Percentiles rank a stretch among this genome's conserved stretches.
Evolutionary conservation across 495 filamentous ascomycete species (phyloP).

Genomic region (Daldinia bambusicola): DNA sequence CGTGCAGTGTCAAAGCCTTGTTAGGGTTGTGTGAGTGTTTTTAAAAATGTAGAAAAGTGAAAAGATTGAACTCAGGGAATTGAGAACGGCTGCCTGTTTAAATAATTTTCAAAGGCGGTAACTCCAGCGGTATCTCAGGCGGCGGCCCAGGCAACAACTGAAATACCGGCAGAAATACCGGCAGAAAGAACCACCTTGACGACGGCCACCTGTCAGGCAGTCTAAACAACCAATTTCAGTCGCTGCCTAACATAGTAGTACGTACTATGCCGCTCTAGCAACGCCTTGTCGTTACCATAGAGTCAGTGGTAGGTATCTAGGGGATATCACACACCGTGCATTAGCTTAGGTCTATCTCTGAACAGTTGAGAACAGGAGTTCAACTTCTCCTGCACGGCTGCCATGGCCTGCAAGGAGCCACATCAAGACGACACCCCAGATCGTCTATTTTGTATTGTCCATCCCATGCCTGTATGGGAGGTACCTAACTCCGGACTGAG

Average conservation of each 20-base stretch:
- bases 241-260: background rate
- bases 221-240: background rate
- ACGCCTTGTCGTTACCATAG: background rate
- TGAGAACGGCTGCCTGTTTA: background rate
- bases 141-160: background rate
- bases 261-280: background rate
- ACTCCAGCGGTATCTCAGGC: background rate
- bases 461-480: slow-evolving; percentile 34
- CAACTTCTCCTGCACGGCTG: slow-evolving; percentile 17
- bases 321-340: background rate
- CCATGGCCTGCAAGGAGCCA: slow-evolving; percentile 32
- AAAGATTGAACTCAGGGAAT: background rate
- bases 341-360: background rate
- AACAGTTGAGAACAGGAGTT: background rate
- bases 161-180: background rate
- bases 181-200: background rate
- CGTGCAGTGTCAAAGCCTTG: background rate
- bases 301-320: background rate
- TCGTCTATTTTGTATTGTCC: slow-evolving; percentile 23
- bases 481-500: slow-evolving; percentile 28
- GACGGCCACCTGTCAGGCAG: background rate
- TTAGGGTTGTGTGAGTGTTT: background rate
- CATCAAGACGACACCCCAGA: slow-evolving; percentile 22
- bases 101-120: background rate
- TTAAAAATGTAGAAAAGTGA: background rate